Percentiles rank a stretch among this genome's conserved stretches.
Evolutionary conservation across 192 early-diverging fungal species (phyloP).

Genomic region (Coemansia sp.): DNA sequence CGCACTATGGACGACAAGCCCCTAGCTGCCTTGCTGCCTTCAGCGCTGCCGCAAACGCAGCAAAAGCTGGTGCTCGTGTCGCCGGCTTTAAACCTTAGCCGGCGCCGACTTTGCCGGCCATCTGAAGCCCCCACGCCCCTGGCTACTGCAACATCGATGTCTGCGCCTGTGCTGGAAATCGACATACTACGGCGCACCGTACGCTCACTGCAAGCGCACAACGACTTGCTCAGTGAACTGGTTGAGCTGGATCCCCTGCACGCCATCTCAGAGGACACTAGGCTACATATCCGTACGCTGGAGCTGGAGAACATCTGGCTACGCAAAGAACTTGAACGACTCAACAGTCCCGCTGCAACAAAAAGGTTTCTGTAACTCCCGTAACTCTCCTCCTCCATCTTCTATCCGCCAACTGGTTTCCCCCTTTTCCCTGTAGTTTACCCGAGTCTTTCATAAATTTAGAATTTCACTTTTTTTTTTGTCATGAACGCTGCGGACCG

Average conservation of each 20-base stretch:
- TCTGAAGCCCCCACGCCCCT: slow-evolving; percentile 9
- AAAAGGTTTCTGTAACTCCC: background rate
- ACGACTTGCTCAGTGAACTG: slow-evolving; percentile 40
- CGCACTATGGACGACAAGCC: background rate
- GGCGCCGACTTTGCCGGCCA: slow-evolving; percentile 5
- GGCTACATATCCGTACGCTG: slow-evolving; percentile 35
- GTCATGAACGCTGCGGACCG: background rate
- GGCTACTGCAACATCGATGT: background rate
- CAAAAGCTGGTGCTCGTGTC: slow-evolving; percentile 3
- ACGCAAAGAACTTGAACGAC: slow-evolving; percentile 19
- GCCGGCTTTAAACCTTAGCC: background rate
- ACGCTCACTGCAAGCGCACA: slow-evolving; percentile 30
- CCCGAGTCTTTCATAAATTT: background rate
- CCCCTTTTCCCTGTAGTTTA: background rate
- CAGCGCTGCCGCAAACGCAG: background rate
- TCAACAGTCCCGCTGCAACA: background rate
- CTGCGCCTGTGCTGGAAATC: slow-evolving; percentile 10
- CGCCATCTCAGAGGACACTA: slow-evolving; percentile 23
- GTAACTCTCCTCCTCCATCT: background rate
- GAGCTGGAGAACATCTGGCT: slow-evolving; percentile 52
- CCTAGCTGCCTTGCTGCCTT: background rate
- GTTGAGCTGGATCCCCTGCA: slow-evolving; percentile 20
- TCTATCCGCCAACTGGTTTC: background rate
- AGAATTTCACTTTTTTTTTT: background rate
- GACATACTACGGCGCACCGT: slow-evolving; percentile 24